Percentiles rank a stretch among this genome's conserved stretches.
phyloP scores from a whole-genome alignment of 768 basidiomycete species.

The Pholiota conissans region DNA sequence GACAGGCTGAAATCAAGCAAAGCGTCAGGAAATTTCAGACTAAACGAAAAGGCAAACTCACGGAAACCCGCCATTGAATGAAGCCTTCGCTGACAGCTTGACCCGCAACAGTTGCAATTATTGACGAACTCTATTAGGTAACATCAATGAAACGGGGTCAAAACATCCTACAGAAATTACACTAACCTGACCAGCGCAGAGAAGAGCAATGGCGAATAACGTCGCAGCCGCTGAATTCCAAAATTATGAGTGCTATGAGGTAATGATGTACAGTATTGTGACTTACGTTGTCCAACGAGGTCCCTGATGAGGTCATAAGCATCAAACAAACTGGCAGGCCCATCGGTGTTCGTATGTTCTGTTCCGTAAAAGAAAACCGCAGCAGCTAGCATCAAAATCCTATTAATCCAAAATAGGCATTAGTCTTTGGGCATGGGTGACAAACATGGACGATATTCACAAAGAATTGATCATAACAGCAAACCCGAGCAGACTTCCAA shows the following conservation, averaged over 20 bases:
- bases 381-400: slow-evolving; percentile 80
- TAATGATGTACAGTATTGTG: too few relatives aligned
- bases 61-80: slow-evolving; percentile 82
- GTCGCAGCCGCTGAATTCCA: slow-evolving; percentile 63
- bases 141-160: too few relatives aligned
- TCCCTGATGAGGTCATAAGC: slow-evolving; percentile 74
- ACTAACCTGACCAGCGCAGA: slow-evolving; percentile 75
- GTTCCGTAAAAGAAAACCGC: slow-evolving; percentile 73
- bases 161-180: not conserved
- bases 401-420: slow-evolving; percentile 25
- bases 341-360: slow-evolving; percentile 21
- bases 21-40: slow-evolving; percentile 19
- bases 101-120: slow-evolving; percentile 88
- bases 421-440: not conserved
- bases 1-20: slow-evolving; percentile 50
- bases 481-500: slow-evolving; percentile 71
- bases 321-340: slow-evolving; percentile 78
- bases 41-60: slow-evolving; percentile 28
- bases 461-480: slow-evolving; percentile 87
- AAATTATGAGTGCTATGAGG: too few relatives aligned
- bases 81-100: slow-evolving; percentile 92
- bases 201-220: slow-evolving; percentile 85
- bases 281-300: slow-evolving; percentile 65
- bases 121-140: slow-evolving; percentile 63
- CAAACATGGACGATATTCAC: slow-evolving; percentile 38